Conservation (phyloP, 2,329 filamentous ascomycete species). For the Domatiomyces globalis region DNA sequence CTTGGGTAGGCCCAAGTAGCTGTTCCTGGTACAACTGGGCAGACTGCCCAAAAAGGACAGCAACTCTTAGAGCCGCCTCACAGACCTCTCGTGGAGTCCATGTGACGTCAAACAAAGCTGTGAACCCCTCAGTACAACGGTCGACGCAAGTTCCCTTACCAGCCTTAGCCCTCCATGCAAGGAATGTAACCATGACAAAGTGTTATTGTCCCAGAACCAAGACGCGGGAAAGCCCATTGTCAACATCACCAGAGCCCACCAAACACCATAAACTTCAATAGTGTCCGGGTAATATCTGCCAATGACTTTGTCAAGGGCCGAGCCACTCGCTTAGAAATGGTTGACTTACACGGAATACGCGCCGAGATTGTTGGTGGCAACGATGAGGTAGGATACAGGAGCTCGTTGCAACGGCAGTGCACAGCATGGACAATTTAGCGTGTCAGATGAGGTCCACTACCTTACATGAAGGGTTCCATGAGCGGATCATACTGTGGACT, state of each 20-base stretch:
- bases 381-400: background rate
- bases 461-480: background rate
- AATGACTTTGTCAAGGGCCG: background rate
- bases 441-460: background rate
- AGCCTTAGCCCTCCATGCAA: background rate
- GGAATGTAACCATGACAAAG: background rate
- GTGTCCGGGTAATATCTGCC: background rate
- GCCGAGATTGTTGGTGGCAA: background rate
- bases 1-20: too few relatives aligned
- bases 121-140: background rate
- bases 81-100: background rate
- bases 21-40: too few relatives aligned
- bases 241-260: background rate
- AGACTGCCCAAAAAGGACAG: background rate
- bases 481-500: background rate
- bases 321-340: background rate
- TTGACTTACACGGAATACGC: background rate
- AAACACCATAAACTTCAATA: background rate
- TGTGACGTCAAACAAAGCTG: background rate
- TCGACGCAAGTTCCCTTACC: background rate
- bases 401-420: too few relatives aligned
- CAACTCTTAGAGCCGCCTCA: background rate
- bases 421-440: background rate
- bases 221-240: background rate
- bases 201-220: background rate